Base-by-base conservation (phyloP, 1,139 yeast species). In the Eremothecium gossypii region DNA sequence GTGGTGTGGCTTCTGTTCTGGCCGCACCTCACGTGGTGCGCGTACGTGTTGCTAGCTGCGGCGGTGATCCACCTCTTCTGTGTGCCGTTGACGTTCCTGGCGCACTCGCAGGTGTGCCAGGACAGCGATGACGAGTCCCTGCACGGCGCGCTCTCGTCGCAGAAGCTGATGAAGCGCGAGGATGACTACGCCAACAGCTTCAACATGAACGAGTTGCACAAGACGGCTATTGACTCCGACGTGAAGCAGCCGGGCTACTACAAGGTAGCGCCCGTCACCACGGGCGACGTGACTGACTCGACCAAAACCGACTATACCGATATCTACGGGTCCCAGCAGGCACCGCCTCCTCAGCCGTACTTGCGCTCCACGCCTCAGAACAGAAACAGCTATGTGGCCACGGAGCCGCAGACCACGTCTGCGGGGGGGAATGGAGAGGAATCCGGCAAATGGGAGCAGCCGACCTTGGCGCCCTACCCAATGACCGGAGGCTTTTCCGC, bases 21-120 rank as follows among this genome's bases (percentile, higher is more conserved):
- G 49, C 91, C 91, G 4, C 68, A 77, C 51, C 67, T 79, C 33
- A 66, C 71, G 8, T 82, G 87, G 87, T 69, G 77, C 33, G 73
- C 80, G 5, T 82, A 89, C 89, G 62, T 79, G 30, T 65, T 79
- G 45, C 68, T 82, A 30, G 86, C 83, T 1, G 70, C 83, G 2
- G 80, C 84, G 2, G 82, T 71, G 1, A 63, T 78, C 36, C 68
- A 71, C 39, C 58, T 82, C 45, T 46, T 69, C 1, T 73, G 78
- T 43, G 55, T 79, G 17, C 69, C 68, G 26, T 41, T 65, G 39
- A 52, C 61, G 8, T 66, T 64, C 20, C 43, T 64, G 38, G 63
- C 58, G 30, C 64, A 64, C 45, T 61, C 63, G 2, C 51, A 52
- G 38, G 63, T 60, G 7, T 73, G 66, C 27, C 56, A 54, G 2